Evolutionary conservation across 805 yeast genomes (phyloP).

Genomic region (Hanseniaspora guilliermondii): DNA sequence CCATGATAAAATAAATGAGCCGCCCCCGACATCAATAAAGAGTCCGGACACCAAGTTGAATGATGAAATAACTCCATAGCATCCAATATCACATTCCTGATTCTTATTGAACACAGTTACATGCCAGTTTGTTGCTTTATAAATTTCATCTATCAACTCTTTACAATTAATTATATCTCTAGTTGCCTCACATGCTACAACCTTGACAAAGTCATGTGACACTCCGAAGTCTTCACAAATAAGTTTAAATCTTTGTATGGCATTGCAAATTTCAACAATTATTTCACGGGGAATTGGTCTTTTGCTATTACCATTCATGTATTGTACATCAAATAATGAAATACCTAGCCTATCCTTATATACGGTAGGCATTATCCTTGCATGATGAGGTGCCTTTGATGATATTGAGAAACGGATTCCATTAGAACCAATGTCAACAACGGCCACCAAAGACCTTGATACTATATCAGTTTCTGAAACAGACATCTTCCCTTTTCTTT

Average conservation of each 20-base stretch:
- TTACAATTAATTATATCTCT: constrained; percentile 55
- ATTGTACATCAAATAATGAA: constrained; percentile 53
- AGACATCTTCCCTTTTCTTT: background rate
- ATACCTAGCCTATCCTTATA: constrained; percentile 64
- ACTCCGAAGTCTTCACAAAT: constrained; percentile 70
- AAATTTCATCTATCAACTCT: constrained; percentile 45
- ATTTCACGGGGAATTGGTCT: constrained; percentile 47
- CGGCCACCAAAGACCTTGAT: constrained; percentile 46
- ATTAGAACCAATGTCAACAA: constrained; percentile 68
- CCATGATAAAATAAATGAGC: constrained; percentile 60
- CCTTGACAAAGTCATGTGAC: constrained; percentile 43
- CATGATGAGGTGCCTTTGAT: constrained; percentile 55
- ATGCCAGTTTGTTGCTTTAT: constrained; percentile 52
- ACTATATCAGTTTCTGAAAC: constrained; percentile 41
- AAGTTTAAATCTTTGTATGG: constrained; percentile 53
- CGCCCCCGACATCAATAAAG: constrained; percentile 65
- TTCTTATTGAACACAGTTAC: constrained; percentile 47
- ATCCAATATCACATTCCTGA: constrained; percentile 56
- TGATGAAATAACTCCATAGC: constrained; percentile 64
- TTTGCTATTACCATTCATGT: constrained; percentile 31
- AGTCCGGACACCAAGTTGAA: constrained; percentile 55
- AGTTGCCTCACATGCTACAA: constrained; percentile 66
- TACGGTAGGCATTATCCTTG: constrained; percentile 65
- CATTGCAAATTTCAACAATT: constrained; percentile 46
- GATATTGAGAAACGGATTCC: constrained; percentile 64